These are phyloP conservation scores for Pulveroboletus sp. DNA, from an alignment of 768 basidiomycete genomes.

Conservation along the genomic window DNA sequence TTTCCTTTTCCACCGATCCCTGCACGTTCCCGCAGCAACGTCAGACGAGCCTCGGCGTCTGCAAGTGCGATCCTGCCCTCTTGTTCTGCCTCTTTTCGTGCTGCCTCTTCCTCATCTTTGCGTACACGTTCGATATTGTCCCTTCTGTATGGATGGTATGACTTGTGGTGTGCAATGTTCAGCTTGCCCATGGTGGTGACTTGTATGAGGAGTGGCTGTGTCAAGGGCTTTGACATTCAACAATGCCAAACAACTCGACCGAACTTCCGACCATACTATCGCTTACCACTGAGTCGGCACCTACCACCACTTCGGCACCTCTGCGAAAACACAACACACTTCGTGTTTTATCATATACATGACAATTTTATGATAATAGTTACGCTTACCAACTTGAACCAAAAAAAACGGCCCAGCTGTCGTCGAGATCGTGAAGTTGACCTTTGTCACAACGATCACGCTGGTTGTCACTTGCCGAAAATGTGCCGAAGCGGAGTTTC, in stretches of 20 bases:
- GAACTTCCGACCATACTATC: no score
- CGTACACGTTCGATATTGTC: constrained; percentile 83
- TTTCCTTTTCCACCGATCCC: constrained; percentile 41
- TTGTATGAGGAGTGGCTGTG: not conserved
- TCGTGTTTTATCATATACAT: no score
- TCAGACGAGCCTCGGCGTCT: constrained; percentile 78
- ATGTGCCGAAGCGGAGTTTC: no score
- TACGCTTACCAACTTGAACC: no score
- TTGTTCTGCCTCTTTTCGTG: constrained; percentile 59
- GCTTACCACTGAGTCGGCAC: no score
- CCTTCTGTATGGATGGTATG: constrained; percentile 81
- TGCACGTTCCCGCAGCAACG: constrained; percentile 59
- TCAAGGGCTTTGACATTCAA: constrained; percentile 13
- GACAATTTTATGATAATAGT: no score
- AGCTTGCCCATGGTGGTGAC: constrained; percentile 65
- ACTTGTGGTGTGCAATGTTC: constrained; percentile 90
- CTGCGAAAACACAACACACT: no score
- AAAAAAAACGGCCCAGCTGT: no score
- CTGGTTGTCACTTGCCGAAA: no score
- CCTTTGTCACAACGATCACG: no score
- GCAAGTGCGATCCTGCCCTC: constrained; percentile 73
- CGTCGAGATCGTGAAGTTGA: no score
- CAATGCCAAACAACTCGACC: constrained; percentile 11
- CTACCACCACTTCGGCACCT: no score
- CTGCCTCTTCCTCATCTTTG: constrained; percentile 80